These are phyloP conservation scores for Xenosphaeropsis pyriputrescens DNA, from an alignment of 2,329 filamentous ascomycete genomes.

Conservation along the genomic window DNA sequence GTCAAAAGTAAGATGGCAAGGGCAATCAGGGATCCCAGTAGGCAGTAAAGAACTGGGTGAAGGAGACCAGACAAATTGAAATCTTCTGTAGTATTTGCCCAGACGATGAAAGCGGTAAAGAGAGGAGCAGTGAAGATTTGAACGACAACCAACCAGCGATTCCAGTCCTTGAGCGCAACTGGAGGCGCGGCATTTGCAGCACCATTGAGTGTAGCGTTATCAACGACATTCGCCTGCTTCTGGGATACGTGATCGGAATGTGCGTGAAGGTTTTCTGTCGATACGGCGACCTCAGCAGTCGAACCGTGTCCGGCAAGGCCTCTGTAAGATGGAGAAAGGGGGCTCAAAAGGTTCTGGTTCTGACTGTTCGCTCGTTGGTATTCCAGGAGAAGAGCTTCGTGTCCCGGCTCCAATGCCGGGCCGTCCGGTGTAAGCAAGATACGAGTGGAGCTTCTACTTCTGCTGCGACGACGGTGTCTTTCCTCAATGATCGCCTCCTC, in stretches of 20 bases:
- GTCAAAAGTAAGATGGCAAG: slow-evolving; percentile 52
- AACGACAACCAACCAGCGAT: slow-evolving; percentile 74
- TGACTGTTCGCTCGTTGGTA: not conserved
- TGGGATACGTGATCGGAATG: slow-evolving; percentile 7
- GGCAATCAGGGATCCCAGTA: slow-evolving; percentile 53
- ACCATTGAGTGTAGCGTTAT: slow-evolving; percentile 2
- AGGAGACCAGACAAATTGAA: slow-evolving; percentile 37
- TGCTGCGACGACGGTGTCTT: slow-evolving; percentile 15
- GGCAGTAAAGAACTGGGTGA: slow-evolving; percentile 43
- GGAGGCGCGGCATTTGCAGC: slow-evolving; percentile 1
- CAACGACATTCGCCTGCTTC: slow-evolving; percentile 5
- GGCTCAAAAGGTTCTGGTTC: not conserved
- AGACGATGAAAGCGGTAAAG: slow-evolving; percentile 66
- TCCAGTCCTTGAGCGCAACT: slow-evolving; percentile 42
- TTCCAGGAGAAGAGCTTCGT: not conserved
- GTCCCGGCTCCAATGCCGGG: not conserved
- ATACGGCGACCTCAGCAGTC: slow-evolving; percentile 17
- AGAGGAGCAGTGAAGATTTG: slow-evolving; percentile 80
- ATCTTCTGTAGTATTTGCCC: slow-evolving; percentile 50
- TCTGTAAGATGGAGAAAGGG: slow-evolving; percentile 1
- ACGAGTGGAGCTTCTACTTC: not conserved
- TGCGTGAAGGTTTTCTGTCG: slow-evolving; percentile 11
- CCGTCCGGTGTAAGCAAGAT: slow-evolving; percentile 1
- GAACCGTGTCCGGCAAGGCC: slow-evolving; percentile 17
- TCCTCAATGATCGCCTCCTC: slow-evolving; percentile 4